A percentile compares a stretch with the other conserved stretches of the same genome.
phyloP scores from a whole-genome alignment of 1,284 basidiomycete species.

The Erythrobasidium hasegawianum region DNA sequence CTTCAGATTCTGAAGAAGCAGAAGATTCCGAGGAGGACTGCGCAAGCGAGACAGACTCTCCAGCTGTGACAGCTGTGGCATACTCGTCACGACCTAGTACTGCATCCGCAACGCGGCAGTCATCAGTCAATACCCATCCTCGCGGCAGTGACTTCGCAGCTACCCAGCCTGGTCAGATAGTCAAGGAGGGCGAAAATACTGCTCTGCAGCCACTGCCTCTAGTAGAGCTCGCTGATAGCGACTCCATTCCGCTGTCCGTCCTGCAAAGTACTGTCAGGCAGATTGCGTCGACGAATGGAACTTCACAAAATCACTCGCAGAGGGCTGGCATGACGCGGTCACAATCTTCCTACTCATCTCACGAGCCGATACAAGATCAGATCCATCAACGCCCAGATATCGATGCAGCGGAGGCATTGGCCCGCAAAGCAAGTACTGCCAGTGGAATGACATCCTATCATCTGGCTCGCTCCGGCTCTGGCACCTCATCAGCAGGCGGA shows the following conservation, averaged over 20 bases:
- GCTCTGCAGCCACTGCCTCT: not conserved
- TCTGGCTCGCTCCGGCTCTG: not conserved
- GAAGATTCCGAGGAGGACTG: not conserved
- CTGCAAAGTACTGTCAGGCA: too few relatives aligned
- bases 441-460: not conserved
- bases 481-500: not conserved
- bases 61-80: not conserved
- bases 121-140: too few relatives aligned
- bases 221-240: not conserved
- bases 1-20: not conserved
- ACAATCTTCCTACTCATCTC: too few relatives aligned
- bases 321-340: too few relatives aligned
- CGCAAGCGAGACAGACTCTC: not conserved
- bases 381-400: too few relatives aligned
- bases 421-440: not conserved
- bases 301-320: too few relatives aligned
- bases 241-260: not conserved
- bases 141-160: too few relatives aligned
- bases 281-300: too few relatives aligned
- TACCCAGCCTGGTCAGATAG: not conserved
- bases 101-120: too few relatives aligned
- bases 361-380: too few relatives aligned
- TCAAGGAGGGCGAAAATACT: not conserved
- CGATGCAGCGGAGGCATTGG: not conserved
- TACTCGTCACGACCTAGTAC: too few relatives aligned